Percentiles rank a stretch among this genome's conserved stretches.
Evolutionary conservation across 75 land plant genomes (phyloP).

Genomic region (Selaginella moellendorffii): DNA sequence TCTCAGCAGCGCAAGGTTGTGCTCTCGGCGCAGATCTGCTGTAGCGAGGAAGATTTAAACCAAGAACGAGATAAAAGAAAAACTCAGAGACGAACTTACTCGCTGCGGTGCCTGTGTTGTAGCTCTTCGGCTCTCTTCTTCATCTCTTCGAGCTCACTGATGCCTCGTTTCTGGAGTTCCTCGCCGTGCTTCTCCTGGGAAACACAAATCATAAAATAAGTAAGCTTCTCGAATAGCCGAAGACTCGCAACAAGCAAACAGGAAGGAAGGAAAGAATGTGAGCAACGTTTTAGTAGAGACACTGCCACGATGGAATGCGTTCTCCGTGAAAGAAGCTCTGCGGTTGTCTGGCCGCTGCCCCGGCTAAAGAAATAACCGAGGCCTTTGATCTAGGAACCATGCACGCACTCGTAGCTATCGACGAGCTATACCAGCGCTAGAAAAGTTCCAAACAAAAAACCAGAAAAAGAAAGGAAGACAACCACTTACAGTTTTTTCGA

Average conservation of each 20-base stretch:
- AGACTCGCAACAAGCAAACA: too few species aligned
- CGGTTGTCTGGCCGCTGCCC: constrained; percentile 2
- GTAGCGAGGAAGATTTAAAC: background rate
- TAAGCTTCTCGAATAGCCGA: too few species aligned
- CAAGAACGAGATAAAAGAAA: too few species aligned
- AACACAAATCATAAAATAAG: too few species aligned
- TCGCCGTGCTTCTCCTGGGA: background rate
- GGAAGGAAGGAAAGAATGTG: too few species aligned
- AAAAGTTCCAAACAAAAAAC: too few species aligned
- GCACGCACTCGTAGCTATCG: background rate
- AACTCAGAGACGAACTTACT: too few species aligned
- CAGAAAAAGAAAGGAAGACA: background rate
- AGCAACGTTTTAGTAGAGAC: background rate
- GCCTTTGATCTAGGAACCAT: background rate
- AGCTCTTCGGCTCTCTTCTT: background rate
- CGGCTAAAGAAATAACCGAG: background rate
- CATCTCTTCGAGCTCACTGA: background rate
- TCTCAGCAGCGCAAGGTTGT: background rate
- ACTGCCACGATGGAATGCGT: background rate
- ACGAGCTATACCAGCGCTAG: background rate
- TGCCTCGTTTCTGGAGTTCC: background rate
- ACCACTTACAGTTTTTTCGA: background rate
- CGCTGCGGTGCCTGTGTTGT: background rate
- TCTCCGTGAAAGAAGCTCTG: background rate
- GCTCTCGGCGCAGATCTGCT: background rate